Conservation (phyloP, 306 rosid species). For the Glycine latifolia region DNA sequence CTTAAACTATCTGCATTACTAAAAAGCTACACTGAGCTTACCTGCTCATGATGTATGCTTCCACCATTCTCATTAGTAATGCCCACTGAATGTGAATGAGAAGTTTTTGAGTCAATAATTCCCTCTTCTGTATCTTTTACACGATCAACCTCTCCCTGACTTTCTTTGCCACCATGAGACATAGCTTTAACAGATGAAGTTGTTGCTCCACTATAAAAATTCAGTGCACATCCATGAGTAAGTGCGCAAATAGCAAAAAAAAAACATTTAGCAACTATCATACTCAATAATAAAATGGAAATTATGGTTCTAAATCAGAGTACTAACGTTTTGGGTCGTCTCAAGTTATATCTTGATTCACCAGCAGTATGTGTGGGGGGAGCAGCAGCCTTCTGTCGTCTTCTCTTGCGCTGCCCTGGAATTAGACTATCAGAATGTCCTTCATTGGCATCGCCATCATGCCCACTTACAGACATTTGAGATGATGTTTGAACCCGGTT, state of each 20-base stretch:
- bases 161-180: constrained; percentile 59
- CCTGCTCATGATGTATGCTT: constrained; percentile 67
- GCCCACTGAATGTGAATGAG: constrained; percentile 66
- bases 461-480: constrained; percentile 61
- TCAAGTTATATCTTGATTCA: constrained; percentile 80
- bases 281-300: constrained; percentile 7
- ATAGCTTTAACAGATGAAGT: constrained; percentile 59
- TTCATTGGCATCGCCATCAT: constrained; percentile 70
- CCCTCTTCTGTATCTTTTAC: constrained; percentile 50
- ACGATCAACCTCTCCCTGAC: constrained; percentile 58
- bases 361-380: constrained; percentile 62
- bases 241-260: constrained; percentile 29
- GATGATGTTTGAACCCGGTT: constrained; percentile 65
- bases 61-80: constrained; percentile 73
- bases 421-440: constrained; percentile 68
- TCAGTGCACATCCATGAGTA: constrained; percentile 35
- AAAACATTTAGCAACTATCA: constrained; percentile 11
- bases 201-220: constrained; percentile 59
- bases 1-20: not conserved
- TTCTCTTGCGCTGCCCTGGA: constrained; percentile 66
- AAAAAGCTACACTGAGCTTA: constrained; percentile 49
- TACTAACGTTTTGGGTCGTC: constrained; percentile 73
- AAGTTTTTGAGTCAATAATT: constrained; percentile 56
- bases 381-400: constrained; percentile 63
- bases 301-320: constrained; percentile 8